Evolutionary conservation across 345 rosid species (phyloP), one percentile per base, ranked within the genome.

Genomic region (Pugionium cornutum): DNA sequence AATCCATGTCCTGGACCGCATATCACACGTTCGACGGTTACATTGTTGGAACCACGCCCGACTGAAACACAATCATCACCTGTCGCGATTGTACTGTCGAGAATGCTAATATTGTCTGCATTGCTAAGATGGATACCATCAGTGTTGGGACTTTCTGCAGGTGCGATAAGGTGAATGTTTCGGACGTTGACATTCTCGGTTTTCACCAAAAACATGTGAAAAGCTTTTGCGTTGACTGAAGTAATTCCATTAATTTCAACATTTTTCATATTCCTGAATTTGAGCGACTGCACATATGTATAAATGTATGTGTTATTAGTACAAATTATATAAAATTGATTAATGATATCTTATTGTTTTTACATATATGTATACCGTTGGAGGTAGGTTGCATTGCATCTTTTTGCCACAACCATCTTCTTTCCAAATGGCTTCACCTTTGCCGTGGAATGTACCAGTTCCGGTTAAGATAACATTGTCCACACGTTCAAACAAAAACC

Each of bases 381-480:
- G 89, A 9, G 81, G 86, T 26, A 42, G 64, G 1, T 46, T 50
- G 76, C 95, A 85, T 1, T 53, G 6, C 1, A 2, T 4, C 32
- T 75, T 70, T 2, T 2, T 25, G 9, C 64, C 55, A 69, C 92
- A 83, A 32, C 76, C 81, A 43, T 78, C 80, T 43, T 53, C 64
- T 41, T 40, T 45, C 96, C 92, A 88, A 0, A 61, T 46, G 4
- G 46, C 32, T n/a, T 42, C 67, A 43, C 92, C 96, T 71, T 75
- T 78, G 7, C 85, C 96, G 32, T 88, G 86, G 40, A 86, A 88
- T 49, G 77, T 59, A 31, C 96, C 96, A 9, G 70, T 42, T 32
- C 96, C 92, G 26, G 73, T 81, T 46, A 88, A 39, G n/a, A 54
- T 2, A 32, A 88, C 30, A 6, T 82, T 75, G 41, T 81, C 68